These are phyloP conservation scores for Pythium brachiatum DNA, from an alignment of 352 stramenopile genomes.

Conservation along the genomic window DNA sequence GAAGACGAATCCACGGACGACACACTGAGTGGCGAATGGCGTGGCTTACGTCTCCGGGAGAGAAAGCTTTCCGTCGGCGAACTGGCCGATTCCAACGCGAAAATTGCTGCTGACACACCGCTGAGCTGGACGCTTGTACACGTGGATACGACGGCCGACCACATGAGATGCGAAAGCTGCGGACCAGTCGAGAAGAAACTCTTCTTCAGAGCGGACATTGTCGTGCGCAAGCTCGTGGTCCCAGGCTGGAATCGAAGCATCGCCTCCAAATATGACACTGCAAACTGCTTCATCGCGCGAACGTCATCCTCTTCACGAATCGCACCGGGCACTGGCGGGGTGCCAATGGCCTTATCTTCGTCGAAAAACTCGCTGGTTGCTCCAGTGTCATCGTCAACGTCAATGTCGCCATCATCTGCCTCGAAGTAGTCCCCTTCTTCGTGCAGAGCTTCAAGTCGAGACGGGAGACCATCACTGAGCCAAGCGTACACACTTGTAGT, in stretches of 20 bases:
- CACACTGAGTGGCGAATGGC: conserved; percentile 15
- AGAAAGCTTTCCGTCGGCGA: conserved; percentile 25
- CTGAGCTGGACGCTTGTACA: conserved; percentile 65
- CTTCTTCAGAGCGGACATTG: conserved; percentile 62
- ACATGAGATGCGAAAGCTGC: conserved; percentile 75
- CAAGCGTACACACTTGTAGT: conserved; percentile 61
- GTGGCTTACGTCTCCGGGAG: conserved; percentile 13
- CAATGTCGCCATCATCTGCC: conserved; percentile 31
- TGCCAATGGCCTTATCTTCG: conserved; percentile 13
- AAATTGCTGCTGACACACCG: conserved; percentile 68
- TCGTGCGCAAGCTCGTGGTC: conserved; percentile 45
- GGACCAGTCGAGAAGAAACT: conserved; percentile 68
- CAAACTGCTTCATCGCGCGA: conserved; percentile 78
- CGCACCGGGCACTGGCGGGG: conserved; percentile 4
- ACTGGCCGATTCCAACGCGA: conserved; percentile 27
- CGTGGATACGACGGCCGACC: conserved; percentile 64
- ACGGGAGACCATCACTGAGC: conserved; percentile 50
- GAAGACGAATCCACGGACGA: conserved; percentile 14
- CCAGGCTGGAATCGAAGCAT: conserved; percentile 69
- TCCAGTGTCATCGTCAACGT: conserved; percentile 18
- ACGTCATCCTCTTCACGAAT: conserved; percentile 34
- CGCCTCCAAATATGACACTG: conserved; percentile 58
- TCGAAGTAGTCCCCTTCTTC: conserved; percentile 37
- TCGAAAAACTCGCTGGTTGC: conserved; percentile 25
- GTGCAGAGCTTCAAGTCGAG: conserved; percentile 38